phyloP scores from a whole-genome alignment of 257 asterid genomes.

The Agastache rugosa region DNA sequence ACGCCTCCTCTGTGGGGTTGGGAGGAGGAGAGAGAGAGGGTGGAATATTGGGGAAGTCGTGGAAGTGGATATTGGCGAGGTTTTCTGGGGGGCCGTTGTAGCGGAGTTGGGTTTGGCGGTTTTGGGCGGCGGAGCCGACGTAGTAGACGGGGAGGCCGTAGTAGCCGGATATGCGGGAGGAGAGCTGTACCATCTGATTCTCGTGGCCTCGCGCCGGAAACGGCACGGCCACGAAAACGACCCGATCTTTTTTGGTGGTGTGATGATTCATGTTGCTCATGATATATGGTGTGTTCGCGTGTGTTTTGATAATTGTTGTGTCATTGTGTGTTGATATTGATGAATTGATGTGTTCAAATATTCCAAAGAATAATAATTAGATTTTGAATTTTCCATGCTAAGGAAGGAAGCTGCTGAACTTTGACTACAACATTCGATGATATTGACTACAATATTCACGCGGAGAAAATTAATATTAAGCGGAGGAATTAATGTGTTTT shows the following conservation, averaged over 20 bases:
- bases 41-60: constrained; percentile 49
- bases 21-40: constrained; percentile 49
- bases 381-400: too few relatives aligned
- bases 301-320: not conserved
- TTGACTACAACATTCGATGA: too few relatives aligned
- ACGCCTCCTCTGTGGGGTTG: constrained; percentile 46
- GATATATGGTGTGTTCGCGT: not conserved
- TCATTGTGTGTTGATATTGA: not conserved
- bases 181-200: constrained; percentile 55
- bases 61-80: constrained; percentile 45
- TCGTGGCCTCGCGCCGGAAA: constrained; percentile 52
- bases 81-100: constrained; percentile 35
- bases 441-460: too few relatives aligned
- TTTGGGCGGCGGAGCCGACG: constrained; percentile 49
- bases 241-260: not conserved
- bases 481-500: too few relatives aligned
- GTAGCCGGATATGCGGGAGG: constrained; percentile 42
- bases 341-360: not conserved
- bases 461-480: too few relatives aligned
- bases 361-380: too few relatives aligned
- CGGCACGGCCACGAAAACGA: constrained; percentile 40
- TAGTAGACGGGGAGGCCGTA: constrained; percentile 45
- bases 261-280: too few relatives aligned
- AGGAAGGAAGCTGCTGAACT: too few relatives aligned
- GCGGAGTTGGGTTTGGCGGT: constrained; percentile 54